Evolutionary conservation across 495 filamentous ascomycete species (phyloP), one percentile per base, ranked within the genome.

Genomic region (Trichoderma erinaceum): DNA sequence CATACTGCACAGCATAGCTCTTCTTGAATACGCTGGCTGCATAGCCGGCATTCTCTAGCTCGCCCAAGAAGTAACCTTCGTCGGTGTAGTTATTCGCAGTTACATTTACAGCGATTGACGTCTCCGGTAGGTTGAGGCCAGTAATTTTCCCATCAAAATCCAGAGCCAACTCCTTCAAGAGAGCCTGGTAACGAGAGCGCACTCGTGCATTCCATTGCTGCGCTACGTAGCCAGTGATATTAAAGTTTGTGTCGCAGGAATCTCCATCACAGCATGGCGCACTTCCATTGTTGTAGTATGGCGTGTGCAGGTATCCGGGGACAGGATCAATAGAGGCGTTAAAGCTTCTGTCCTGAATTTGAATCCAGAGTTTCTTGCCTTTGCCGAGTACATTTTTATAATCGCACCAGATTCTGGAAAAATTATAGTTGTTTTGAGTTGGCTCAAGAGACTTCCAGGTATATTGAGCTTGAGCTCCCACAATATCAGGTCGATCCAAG

Each of bases 1-100:
- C 48, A 23, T 52, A 52, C n/a, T 52, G 48, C n/a, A 52, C 48
- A 18, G 48, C n/a, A 52, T 52, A 52, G 48, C 48, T 52, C 48
- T 23, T 52, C 21, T 52, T 52, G 48, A 52, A 52, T 7, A 23
- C 48, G 2, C 8, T 52, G 48, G 48, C 48, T 23, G 48, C 48
- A 10, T 52, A 23, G 18, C 48, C 48, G 10, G 48, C 48, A 6
- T 52, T 52, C 21, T 52, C 48, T 6, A 52, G n/a, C 6, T 52
- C 48, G 4, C 48, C 48, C 48, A 52, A 7, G 21, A 52, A 52
- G n/a, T 52, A 52, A 6, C 48, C 48, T 6, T 52, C 48, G 10
- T 52, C 21, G 48, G 48, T 52, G 48, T 52, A 52, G 21, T 52
- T 52, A 6, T 52, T 52, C n/a, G 48, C n/a, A 23, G n/a, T 23